These are phyloP conservation scores for Metarhizium anisopliae DNA, from an alignment of 2,329 filamentous ascomycete genomes.

Conservation along the genomic window DNA sequence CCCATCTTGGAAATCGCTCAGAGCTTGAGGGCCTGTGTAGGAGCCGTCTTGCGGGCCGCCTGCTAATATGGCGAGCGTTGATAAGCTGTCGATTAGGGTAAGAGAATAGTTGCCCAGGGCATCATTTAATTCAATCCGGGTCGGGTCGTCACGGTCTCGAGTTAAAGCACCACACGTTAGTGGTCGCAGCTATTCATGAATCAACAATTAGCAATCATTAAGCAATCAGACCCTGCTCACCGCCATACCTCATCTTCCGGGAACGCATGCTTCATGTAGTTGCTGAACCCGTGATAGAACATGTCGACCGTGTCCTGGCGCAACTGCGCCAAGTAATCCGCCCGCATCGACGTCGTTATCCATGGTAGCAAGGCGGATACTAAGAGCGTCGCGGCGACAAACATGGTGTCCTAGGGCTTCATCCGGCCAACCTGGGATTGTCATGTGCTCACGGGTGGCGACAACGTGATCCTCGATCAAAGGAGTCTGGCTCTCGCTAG, in stretches of 20 bases:
- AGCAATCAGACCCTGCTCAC: not conserved
- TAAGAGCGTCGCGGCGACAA: slow-evolving; percentile 15
- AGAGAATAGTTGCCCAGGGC: slow-evolving; percentile 95
- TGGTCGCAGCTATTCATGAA: slow-evolving; percentile 59
- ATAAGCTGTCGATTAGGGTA: slow-evolving; percentile 90
- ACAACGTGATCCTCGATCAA: not conserved
- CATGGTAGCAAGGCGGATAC: slow-evolving; percentile 29
- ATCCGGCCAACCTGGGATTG: not conserved
- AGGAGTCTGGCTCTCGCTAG: not conserved
- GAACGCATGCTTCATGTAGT: slow-evolving; percentile 90
- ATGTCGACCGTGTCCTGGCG: slow-evolving; percentile 60
- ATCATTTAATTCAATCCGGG: slow-evolving; percentile 83
- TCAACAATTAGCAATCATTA: not conserved
- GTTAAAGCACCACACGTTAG: slow-evolving; percentile 77
- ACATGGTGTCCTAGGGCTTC: slow-evolving; percentile 17
- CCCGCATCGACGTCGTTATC: slow-evolving; percentile 41
- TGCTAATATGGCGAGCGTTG: slow-evolving; percentile 85
- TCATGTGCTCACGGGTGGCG: not conserved
- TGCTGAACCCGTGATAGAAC: slow-evolving; percentile 95
- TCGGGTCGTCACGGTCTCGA: slow-evolving; percentile 70
- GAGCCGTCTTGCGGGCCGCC: slow-evolving; percentile 49
- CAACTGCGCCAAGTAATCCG: slow-evolving; percentile 44
- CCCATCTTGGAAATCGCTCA: slow-evolving; percentile 71
- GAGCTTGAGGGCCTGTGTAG: slow-evolving; percentile 36
- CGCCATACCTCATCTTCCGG: slow-evolving; percentile 76